Evolutionary conservation across 2,329 filamentous ascomycete genomes (phyloP), one percentile per base, ranked within the genome.

Genomic region (Trichoderma sp.): DNA sequence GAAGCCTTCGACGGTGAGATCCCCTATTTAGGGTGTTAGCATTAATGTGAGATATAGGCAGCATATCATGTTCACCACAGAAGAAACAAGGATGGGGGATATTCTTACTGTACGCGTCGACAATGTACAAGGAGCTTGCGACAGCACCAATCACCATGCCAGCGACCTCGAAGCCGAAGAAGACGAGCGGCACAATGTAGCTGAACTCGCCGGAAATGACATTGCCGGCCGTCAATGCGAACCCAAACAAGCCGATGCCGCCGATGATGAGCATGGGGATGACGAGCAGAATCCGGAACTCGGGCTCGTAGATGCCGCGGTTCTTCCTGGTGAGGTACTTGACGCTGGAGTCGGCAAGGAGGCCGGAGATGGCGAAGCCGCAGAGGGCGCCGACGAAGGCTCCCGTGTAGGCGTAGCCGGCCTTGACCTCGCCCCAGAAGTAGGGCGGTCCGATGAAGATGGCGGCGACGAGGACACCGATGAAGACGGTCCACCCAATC

Each of bases 401-500:
- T 0, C 92, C 92, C 0, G 90, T 89, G 79, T 97, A 97, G 67
- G 93, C 87, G 77, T 94, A 93, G n/a, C 94, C 94, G 1, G 92
- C 92, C 74, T 92, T 81, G 63, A 92, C 88, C 79, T 95, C 90
- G 73, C 88, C 83, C 86, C 94, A 97, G 82, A 89, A 95, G 48
- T 94, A 86, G 1, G 92, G 92, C 2, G 90, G 90, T 2, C 90
- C 89, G 56, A 96, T 85, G 80, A 95, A 94, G 72, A 96, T 89
- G 68, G 90, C 87, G n/a, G 90, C 91, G 54, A 96, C 81, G 71
- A 95, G 88, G 69, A 95, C 90, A 67, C 92, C 91, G 71, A 97
- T 94, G 75, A 97, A 92, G 17, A 97, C 92, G 1, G 94, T 97
- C 94, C 94, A 98, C 71, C 94, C 94, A 74, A 97, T 97, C 75